phyloP scores from a whole-genome alignment of 345 rosid species.

The Combretum micranthum region DNA sequence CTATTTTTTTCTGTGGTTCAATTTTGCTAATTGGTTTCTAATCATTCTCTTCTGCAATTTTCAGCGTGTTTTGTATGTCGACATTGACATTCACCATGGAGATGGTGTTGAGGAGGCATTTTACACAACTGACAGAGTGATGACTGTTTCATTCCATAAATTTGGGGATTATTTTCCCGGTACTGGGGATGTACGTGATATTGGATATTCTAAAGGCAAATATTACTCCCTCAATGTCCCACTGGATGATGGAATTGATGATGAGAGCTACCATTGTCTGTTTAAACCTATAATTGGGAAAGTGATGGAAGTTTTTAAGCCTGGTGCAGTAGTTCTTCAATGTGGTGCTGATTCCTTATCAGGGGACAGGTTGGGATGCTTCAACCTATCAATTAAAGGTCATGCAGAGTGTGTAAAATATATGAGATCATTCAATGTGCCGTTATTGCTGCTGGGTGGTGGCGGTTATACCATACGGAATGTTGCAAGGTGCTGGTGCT shows the following conservation, averaged over 20 bases:
- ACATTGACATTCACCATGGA: slow-evolving; percentile 64
- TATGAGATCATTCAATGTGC: slow-evolving; percentile 68
- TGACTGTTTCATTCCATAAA: slow-evolving; percentile 68
- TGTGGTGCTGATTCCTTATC: slow-evolving; percentile 67
- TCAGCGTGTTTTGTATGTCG: slow-evolving; percentile 62
- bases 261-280: slow-evolving; percentile 58
- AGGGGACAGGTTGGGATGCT: slow-evolving; percentile 60
- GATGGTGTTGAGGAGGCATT: slow-evolving; percentile 71
- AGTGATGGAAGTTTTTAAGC: slow-evolving; percentile 59
- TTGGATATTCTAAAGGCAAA: slow-evolving; percentile 48
- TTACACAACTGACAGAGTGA: slow-evolving; percentile 63
- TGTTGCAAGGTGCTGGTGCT: slow-evolving; percentile 74
- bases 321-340: slow-evolving; percentile 60
- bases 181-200: slow-evolving; percentile 54
- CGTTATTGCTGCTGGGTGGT: slow-evolving; percentile 49
- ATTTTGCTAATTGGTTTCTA: not conserved
- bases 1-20: not conserved
- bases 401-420: slow-evolving; percentile 61
- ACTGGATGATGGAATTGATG: slow-evolving; percentile 61
- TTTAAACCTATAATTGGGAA: slow-evolving; percentile 54
- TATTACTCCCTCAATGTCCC: slow-evolving; percentile 66
- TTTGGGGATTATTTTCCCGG: slow-evolving; percentile 68
- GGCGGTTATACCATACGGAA: slow-evolving; percentile 61
- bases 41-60: slow-evolving; percentile 3
- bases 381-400: slow-evolving; percentile 63